Evolutionary conservation across 805 yeast genomes (phyloP).

Genomic region (Helenozyma baotianmanensis): DNA sequence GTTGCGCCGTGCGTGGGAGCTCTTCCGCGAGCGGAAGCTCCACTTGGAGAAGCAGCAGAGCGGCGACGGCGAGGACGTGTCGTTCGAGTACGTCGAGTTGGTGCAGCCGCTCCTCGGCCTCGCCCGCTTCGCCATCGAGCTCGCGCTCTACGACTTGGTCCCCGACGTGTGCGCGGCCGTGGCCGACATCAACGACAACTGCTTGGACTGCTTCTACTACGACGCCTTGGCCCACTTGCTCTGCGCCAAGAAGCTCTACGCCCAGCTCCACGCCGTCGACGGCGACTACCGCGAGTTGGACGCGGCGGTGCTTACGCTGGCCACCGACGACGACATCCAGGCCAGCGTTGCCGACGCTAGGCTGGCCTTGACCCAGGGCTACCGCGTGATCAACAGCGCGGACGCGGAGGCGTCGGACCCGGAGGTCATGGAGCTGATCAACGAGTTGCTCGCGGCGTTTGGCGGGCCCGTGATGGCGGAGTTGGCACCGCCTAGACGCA

Average conservation of each 20-base stretch:
- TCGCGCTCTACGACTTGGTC: conserved; percentile 65
- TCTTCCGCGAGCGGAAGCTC: conserved; percentile 52
- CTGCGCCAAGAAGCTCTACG: conserved; percentile 24
- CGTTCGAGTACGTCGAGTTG: conserved; percentile 54
- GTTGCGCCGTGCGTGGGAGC: conserved; percentile 64
- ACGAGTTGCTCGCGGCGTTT: conserved; percentile 44
- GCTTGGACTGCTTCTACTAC: conserved; percentile 75
- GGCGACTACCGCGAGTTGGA: conserved; percentile 41
- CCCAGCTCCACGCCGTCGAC: conserved; percentile 24
- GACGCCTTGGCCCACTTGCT: conserved; percentile 73
- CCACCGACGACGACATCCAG: conserved; percentile 25
- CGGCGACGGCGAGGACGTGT: conserved; percentile 29
- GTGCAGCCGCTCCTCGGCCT: conserved; percentile 71
- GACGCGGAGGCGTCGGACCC: conserved; percentile 46
- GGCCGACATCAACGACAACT: conserved; percentile 79
- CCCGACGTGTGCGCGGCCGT: conserved; percentile 59
- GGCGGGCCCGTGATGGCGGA: conserved; percentile 59
- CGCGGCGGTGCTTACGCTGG: conserved; percentile 15
- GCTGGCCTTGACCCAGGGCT: conserved; percentile 41
- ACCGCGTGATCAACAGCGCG: conserved; percentile 36
- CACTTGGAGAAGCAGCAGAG: conserved; percentile 40
- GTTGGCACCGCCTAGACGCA: conserved; percentile 30
- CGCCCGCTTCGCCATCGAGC: conserved; percentile 71
- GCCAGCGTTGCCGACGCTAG: conserved; percentile 36
- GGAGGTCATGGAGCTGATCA: conserved; percentile 55